Percentiles rank a stretch among this genome's conserved stretches.
Evolutionary conservation across 2,329 filamentous ascomycete genomes (phyloP).

Genomic region (Hypoxylon sp.): DNA sequence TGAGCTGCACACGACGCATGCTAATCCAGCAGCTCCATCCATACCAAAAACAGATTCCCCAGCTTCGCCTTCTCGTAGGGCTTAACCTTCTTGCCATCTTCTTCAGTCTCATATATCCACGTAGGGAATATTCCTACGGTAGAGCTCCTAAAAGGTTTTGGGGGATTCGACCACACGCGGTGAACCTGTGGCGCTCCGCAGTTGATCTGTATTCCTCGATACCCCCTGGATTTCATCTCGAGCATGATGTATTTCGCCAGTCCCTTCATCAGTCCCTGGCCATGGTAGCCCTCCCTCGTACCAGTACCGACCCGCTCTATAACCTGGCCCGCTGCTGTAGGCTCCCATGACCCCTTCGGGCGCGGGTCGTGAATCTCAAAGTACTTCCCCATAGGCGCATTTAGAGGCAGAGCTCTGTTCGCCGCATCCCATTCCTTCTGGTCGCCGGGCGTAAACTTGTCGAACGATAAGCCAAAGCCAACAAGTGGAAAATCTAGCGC

Average conservation of each 20-base stretch:
- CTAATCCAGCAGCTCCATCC: conserved; percentile 38
- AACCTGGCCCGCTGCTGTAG: conserved; percentile 40
- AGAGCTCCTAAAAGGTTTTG: conserved; percentile 40
- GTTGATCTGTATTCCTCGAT: conserved; percentile 43
- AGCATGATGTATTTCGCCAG: conserved; percentile 48
- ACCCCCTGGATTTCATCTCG: conserved; percentile 46
- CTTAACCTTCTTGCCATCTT: conserved; percentile 36
- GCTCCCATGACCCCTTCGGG: conserved; percentile 41
- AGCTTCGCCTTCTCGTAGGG: conserved; percentile 39
- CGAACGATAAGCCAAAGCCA: conserved; percentile 43
- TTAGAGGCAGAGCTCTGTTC: conserved; percentile 27
- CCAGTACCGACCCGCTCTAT: conserved; percentile 44
- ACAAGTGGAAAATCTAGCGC: conserved; percentile 48
- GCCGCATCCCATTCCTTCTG: conserved; percentile 37
- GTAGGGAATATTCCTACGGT: conserved; percentile 37
- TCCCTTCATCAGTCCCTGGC: conserved; percentile 46
- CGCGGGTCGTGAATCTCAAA: conserved; percentile 35
- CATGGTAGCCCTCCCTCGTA: conserved; percentile 42
- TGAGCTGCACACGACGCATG: not conserved
- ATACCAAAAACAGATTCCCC: conserved; percentile 38
- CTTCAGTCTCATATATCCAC: conserved; percentile 38
- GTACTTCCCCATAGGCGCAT: conserved; percentile 35
- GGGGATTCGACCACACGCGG: conserved; percentile 41
- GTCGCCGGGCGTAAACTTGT: conserved; percentile 37
- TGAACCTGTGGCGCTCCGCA: conserved; percentile 38